Evolutionary conservation across 306 rosid species (phyloP), one percentile per base, ranked within the genome.

Genomic region (Sechiopsis laciniata): DNA sequence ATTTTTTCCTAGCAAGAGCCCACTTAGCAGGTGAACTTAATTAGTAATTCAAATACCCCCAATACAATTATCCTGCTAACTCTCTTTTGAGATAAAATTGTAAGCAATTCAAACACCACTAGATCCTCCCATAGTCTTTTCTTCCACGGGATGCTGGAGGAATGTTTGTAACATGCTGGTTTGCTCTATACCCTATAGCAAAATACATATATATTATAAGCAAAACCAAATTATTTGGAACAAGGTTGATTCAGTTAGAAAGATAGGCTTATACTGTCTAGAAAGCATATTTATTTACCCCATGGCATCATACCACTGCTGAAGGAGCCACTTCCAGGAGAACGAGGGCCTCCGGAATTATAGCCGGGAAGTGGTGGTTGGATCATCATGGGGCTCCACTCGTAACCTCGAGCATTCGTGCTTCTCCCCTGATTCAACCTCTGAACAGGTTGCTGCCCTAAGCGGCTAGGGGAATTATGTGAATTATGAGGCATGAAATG

Each of bases 101-200:
- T 77, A 65, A 32, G 76, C 69, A 77, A 81, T 70, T 82, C 58
- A 83, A 82, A 72, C 32, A 56, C 48, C 45, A 42, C 85, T 81
- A 94, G 83, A 93, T 88, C 82, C 98, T 85, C 78, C 91, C 94
- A 74, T 85, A 86, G 88, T 93, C 98, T 82, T 94, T 94, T 80
- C 96, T 86, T 78, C 85, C 80, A 7, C 94, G 91, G 15, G 96
- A 83, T 64, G 95, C 52, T n/a, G 98, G 90, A 6, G 96, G 97
- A 65, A 90, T 77, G 87, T 89, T 90, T 70, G 91, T 73, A 61
- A 86, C 81, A 1, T 96, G 83, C 74, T 87, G 97, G 80, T 87
- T 89, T 78, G 83, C 85, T 84, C 98, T 85, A 64, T 86, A 88
- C 76, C 98, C 98, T 94, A 79, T 80, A 56, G 54, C 53, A 78